Conservation (phyloP, 1,284 basidiomycete species). For the Moesziomyces aphidis region DNA sequence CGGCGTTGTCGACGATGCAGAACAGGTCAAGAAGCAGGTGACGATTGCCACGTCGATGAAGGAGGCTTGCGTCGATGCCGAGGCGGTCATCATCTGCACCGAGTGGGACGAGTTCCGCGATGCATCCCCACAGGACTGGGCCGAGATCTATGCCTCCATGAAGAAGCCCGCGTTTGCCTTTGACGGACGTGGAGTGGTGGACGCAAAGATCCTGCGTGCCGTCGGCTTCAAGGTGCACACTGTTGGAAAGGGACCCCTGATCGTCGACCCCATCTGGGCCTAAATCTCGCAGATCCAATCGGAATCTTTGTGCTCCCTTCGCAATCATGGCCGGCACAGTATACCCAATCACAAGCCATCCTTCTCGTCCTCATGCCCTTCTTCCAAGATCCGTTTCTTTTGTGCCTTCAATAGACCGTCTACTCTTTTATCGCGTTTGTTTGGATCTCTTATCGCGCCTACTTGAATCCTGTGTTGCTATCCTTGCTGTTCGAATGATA, state of each 20-base stretch:
- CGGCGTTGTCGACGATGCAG: conserved; percentile 71
- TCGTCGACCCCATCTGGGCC: conserved; percentile 65
- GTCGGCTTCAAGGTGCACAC: conserved; percentile 90
- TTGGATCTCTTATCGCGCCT: too few relatives aligned
- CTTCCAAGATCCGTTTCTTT: neutral
- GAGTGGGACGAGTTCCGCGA: conserved; percentile 84
- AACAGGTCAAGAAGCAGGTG: conserved; percentile 85
- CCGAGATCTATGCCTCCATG: conserved; percentile 84
- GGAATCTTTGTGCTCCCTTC: neutral
- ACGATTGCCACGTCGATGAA: conserved; percentile 80
- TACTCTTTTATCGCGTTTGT: neutral
- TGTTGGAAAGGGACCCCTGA: conserved; percentile 68
- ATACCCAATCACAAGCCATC: neutral
- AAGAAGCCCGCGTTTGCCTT: conserved; percentile 84
- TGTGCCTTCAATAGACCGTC: neutral
- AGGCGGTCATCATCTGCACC: conserved; percentile 84
- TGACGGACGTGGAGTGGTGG: conserved; percentile 87
- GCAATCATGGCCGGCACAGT: neutral
- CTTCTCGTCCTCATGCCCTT: too few relatives aligned
- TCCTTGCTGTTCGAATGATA: too few relatives aligned
- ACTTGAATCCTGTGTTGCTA: too few relatives aligned
- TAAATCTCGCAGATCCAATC: neutral
- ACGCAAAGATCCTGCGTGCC: conserved; percentile 79
- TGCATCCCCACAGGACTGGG: conserved; percentile 84
- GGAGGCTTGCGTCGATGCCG: conserved; percentile 88